Percentiles rank a stretch among this genome's conserved stretches.
These are phyloP conservation scores for Oldenlandia corymbosa DNA, from an alignment of 257 asterid species.

Conservation along the genomic window DNA sequence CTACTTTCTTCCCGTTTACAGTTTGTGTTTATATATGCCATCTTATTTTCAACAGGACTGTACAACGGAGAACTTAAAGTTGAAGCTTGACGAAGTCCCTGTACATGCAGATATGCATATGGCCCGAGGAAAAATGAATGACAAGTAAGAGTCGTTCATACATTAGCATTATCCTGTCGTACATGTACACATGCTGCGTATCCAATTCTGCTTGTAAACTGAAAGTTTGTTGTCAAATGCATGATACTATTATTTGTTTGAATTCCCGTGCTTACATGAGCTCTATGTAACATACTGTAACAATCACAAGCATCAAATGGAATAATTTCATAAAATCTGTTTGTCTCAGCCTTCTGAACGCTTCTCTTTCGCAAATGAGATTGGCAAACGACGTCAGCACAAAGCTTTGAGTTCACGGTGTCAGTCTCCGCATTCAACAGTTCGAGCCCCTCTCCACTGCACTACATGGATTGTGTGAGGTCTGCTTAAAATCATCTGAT, in stretches of 20 bases:
- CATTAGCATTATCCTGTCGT: too few species aligned
- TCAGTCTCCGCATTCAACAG: conserved; percentile 29
- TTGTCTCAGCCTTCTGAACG: conserved; percentile 25
- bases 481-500: conserved; percentile 6
- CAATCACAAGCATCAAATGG: background rate
- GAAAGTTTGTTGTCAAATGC: too few species aligned
- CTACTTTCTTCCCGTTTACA: conserved; percentile 5
- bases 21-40: conserved; percentile 5
- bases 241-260: background rate
- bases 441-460: conserved; percentile 15
- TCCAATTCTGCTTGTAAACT: too few species aligned
- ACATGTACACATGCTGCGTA: too few species aligned
- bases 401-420: conserved; percentile 21
- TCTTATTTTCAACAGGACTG: too few species aligned
- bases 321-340: background rate
- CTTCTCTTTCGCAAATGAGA: conserved; percentile 35
- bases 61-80: too few species aligned
- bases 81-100: too few species aligned
- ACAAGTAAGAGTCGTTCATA: conserved; percentile 34
- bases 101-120: conserved; percentile 25
- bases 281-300: background rate
- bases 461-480: conserved; percentile 9
- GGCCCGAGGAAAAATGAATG: conserved; percentile 21
- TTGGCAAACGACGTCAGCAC: conserved; percentile 24
- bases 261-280: background rate